Percentiles rank a stretch among this genome's conserved stretches.
Conservation (phyloP, 2,329 filamentous ascomycete species). For the Cladosporium sp. region DNA sequence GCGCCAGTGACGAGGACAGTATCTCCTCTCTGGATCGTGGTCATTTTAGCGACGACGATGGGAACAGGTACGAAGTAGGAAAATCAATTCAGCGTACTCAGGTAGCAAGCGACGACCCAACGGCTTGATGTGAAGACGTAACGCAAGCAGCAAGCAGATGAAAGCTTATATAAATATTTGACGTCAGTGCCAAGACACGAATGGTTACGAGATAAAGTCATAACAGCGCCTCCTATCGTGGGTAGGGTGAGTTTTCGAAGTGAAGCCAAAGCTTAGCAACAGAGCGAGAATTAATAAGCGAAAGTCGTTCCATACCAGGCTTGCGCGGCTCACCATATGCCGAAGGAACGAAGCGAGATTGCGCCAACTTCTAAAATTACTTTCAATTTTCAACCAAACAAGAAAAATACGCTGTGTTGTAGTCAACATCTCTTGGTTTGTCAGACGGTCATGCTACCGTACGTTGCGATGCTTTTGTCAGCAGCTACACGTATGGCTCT, state of each 20-base stretch:
- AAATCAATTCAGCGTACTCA: too few species aligned
- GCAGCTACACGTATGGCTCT: too few species aligned
- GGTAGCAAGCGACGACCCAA: not conserved
- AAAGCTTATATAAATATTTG: not conserved
- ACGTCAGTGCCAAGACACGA: conserved; percentile 2
- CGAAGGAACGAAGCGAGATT: not conserved
- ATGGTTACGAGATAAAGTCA: too few species aligned
- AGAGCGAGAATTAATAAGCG: not conserved
- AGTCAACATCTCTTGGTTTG: too few species aligned
- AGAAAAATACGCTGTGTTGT: too few species aligned
- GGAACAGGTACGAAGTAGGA: not conserved
- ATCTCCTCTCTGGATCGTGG: conserved; percentile 22
- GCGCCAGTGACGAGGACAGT: conserved; percentile 27
- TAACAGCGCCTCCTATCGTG: too few species aligned
- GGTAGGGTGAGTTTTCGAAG: too few species aligned
- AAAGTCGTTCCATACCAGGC: not conserved
- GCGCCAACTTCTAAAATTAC: too few species aligned
- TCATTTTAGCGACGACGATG: not conserved
- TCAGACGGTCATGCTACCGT: too few species aligned
- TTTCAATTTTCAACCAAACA: too few species aligned
- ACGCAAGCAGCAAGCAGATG: not conserved
- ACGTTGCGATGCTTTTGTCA: too few species aligned
- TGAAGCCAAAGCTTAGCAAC: too few species aligned
- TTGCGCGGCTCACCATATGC: not conserved
- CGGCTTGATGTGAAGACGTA: not conserved